phyloP scores from a whole-genome alignment of 2,329 filamentous ascomycete genomes.

The Zarea fungicola region DNA sequence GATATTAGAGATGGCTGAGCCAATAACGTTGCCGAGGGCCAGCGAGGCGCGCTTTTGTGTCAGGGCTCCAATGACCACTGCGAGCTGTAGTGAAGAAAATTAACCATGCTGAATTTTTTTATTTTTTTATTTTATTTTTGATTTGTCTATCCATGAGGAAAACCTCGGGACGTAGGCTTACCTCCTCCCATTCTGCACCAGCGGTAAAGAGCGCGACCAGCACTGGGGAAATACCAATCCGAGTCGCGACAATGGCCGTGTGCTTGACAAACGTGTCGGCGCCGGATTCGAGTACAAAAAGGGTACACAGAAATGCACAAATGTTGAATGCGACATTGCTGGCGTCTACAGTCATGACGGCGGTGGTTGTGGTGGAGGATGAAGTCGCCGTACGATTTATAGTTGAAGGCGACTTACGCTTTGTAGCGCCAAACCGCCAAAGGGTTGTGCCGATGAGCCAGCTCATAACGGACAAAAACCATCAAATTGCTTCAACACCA shows the following conservation, averaged over 20 bases:
- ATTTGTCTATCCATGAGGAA: too few species aligned
- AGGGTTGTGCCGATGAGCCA: too few species aligned
- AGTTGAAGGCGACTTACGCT: neutral
- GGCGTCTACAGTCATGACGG: neutral
- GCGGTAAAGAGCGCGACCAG: constrained; percentile 47
- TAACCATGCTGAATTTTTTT: too few species aligned
- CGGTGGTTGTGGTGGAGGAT: neutral
- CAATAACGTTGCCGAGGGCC: constrained; percentile 49
- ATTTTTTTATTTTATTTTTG: too few species aligned
- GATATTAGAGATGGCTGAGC: constrained; percentile 51
- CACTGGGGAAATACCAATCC: constrained; percentile 39
- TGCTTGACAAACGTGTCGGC: constrained; percentile 49
- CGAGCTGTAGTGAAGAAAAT: too few species aligned
- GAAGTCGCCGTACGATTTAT: neutral
- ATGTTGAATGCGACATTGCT: constrained; percentile 24
- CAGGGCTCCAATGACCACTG: constrained; percentile 43
- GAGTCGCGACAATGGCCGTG: constrained; percentile 40
- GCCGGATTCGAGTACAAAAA: constrained; percentile 47
- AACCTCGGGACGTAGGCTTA: constrained; percentile 18
- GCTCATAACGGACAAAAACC: too few species aligned
- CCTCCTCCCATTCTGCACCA: constrained; percentile 53
- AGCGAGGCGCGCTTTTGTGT: constrained; percentile 40
- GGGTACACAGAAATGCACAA: constrained; percentile 36
- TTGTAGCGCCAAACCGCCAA: too few species aligned
- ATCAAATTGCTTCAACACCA: too few species aligned